A percentile compares a stretch with the other conserved stretches of the same genome.
phyloP scores from a whole-genome alignment of 306 rosid species.

The Casuarina glauca region DNA sequence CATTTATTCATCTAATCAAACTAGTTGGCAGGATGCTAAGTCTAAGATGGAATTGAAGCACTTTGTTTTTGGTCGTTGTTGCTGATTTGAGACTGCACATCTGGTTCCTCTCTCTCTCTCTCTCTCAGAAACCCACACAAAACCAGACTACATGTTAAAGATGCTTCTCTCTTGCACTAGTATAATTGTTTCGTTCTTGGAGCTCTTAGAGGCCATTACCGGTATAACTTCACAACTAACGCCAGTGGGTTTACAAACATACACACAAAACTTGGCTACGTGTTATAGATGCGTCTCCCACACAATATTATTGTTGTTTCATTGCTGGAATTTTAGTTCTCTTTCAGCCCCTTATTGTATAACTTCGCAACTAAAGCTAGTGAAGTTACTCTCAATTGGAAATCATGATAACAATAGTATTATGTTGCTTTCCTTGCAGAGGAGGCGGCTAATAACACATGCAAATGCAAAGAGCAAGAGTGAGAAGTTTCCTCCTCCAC shows the following conservation, averaged over 20 bases:
- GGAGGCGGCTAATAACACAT: slow-evolving; percentile 86
- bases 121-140: not conserved
- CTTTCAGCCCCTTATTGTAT: not conserved
- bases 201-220: not conserved
- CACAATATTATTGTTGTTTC: not conserved
- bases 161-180: not conserved
- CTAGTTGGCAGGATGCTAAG: not conserved
- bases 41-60: not conserved
- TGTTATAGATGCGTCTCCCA: not conserved
- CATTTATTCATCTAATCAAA: not conserved
- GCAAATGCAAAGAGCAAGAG: slow-evolving; percentile 99
- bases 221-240: too few relatives aligned
- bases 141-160: not conserved
- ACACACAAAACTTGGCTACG: not conserved
- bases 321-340: not conserved
- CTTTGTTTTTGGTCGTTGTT: not conserved
- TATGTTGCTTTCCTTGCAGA: slow-evolving; percentile 45
- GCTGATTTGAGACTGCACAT: not conserved
- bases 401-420: not conserved
- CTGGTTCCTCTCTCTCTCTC: not conserved
- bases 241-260: too few relatives aligned
- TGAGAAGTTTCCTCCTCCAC: slow-evolving; percentile 99
- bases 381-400: slow-evolving; percentile 14
- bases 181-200: not conserved
- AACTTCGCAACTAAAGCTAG: not conserved